These are phyloP conservation scores for Ophiostoma ips DNA, from an alignment of 2,329 filamentous ascomycete species.

Conservation along the genomic window DNA sequence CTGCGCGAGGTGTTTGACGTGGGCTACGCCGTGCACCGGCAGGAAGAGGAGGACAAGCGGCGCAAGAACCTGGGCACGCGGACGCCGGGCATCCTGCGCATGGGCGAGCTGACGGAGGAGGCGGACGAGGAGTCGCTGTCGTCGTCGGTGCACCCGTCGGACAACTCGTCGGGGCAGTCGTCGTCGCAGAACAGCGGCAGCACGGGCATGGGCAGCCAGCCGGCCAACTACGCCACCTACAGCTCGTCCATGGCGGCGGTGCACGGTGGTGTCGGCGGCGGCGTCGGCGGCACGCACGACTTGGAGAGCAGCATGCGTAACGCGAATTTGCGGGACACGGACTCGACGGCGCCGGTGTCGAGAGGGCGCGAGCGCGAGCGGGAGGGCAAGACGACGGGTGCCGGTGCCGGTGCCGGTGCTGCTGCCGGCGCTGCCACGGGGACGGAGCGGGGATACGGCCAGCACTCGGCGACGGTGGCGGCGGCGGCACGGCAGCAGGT, in stretches of 20 bases:
- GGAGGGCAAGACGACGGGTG: conserved; percentile 31
- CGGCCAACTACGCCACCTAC: conserved; percentile 5
- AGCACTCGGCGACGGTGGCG: conserved; percentile 73
- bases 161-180: neutral
- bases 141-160: conserved; percentile 22
- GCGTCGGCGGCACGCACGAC: conserved; percentile 42
- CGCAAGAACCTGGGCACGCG: conserved; percentile 68
- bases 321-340: conserved; percentile 50
- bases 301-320: conserved; percentile 82
- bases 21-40: conserved; percentile 90
- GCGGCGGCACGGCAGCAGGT: conserved; percentile 74
- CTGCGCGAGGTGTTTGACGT: conserved; percentile 96
- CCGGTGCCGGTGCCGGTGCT: conserved; percentile 10
- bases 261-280: conserved; percentile 32
- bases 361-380: conserved; percentile 28
- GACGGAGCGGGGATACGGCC: conserved; percentile 61
- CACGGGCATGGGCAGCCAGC: conserved; percentile 3
- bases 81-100: conserved; percentile 39
- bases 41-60: conserved; percentile 90
- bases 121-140: conserved; percentile 41
- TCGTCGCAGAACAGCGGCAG: conserved; percentile 7
- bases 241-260: conserved; percentile 30
- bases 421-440: conserved; percentile 17
- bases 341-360: conserved; percentile 15
- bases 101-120: conserved; percentile 52